Conservation (phyloP, 2,329 filamentous ascomycete species). For the Ophiostoma quercus region DNA sequence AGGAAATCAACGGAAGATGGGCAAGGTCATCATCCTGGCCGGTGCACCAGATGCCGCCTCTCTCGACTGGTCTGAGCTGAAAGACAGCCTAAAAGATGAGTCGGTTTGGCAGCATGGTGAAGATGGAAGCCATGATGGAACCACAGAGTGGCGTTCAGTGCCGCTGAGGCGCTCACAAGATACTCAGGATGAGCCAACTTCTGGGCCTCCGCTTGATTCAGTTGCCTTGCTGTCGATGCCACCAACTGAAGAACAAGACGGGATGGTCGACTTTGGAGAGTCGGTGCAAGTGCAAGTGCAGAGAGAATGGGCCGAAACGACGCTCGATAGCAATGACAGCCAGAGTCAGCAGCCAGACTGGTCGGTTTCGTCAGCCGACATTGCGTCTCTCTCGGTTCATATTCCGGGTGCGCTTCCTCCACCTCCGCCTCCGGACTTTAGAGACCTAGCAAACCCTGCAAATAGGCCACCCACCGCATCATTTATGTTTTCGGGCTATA, state of each 20-base stretch:
- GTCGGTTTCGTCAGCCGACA: constrained; percentile 42
- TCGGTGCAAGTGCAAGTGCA: not conserved
- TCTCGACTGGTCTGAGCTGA: constrained; percentile 58
- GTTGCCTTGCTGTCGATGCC: not conserved
- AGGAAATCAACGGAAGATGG: constrained; percentile 23
- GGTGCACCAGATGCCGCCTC: constrained; percentile 55
- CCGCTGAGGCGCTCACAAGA: not conserved
- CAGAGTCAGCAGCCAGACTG: constrained; percentile 36
- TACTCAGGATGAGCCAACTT: not conserved
- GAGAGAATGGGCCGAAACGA: not conserved
- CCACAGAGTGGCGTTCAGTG: not conserved
- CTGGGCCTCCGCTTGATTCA: not conserved
- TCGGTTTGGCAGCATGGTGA: not conserved
- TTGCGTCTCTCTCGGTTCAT: constrained; percentile 34
- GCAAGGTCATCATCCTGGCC: constrained; percentile 34
- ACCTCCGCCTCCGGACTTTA: constrained; percentile 28
- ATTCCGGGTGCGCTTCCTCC: constrained; percentile 35
- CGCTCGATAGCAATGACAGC: not conserved
- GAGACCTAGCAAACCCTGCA: not conserved
- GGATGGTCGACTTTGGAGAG: not conserved
- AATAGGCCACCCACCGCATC: constrained; percentile 24
- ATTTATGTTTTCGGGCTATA: not conserved
- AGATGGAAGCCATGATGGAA: not conserved
- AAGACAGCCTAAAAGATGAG: not conserved
- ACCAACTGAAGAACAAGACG: not conserved